phyloP scores from a whole-genome alignment of 78 protist species.

The Dictyostelium citrinum region DNA sequence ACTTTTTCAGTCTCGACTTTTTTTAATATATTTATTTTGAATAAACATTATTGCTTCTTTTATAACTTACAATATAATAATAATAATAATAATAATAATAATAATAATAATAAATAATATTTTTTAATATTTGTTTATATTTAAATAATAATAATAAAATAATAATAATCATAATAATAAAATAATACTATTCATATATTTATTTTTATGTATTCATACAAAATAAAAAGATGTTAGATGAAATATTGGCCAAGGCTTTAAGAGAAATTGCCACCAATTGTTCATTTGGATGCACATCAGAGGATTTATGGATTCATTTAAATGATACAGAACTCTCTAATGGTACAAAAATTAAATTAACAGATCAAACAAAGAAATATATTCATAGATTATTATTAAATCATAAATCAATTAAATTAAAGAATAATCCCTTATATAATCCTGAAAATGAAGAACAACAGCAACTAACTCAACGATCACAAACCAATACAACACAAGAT shows the following conservation, averaged over 20 bases:
- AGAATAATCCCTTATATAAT: not conserved
- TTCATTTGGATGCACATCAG: constrained; percentile 1
- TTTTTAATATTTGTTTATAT: not conserved
- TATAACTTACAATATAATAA: no score
- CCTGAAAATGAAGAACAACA: not conserved
- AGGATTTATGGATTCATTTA: not conserved
- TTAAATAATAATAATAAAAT: no score
- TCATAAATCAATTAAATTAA: not conserved
- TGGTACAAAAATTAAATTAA: not conserved
- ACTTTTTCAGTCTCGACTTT: no score
- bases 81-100: no score
- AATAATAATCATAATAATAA: no score
- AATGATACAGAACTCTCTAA: not conserved
- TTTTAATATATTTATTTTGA: no score
- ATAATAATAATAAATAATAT: no score
- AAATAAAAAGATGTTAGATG: constrained; percentile 30
- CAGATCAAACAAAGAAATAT: not conserved
- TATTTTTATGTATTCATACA: not conserved
- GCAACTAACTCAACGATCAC: not conserved
- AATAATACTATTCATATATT: not conserved
- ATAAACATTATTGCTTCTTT: no score
- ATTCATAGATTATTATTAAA: not conserved
- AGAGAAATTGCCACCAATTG: constrained; percentile 53
- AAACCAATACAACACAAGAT: not conserved
- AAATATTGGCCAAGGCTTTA: not conserved